Percentiles rank a stretch among this genome's conserved stretches.
phyloP scores from a whole-genome alignment of 805 yeast genomes.

The Barnettozyma botsteinii region DNA sequence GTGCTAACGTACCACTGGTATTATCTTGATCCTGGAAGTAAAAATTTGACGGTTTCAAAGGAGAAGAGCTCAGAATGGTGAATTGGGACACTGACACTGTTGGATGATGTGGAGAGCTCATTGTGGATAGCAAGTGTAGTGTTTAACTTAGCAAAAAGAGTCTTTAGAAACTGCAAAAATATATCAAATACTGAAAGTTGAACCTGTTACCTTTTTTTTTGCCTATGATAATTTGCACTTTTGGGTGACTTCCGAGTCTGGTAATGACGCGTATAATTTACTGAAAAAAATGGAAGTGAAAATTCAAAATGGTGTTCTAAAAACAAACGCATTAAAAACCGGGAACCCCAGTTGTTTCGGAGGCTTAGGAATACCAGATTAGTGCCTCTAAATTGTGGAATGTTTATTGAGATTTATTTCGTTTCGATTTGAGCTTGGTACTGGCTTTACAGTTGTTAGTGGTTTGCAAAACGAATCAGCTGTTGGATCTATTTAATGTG shows the following conservation, averaged over 20 bases:
- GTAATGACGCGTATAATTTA: constrained; percentile 11
- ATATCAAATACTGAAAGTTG: neutral
- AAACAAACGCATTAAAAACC: too few species aligned
- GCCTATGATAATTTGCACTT: neutral
- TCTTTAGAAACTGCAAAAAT: neutral
- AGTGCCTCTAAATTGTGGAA: too few species aligned
- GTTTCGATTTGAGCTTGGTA: too few species aligned
- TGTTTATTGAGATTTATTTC: too few species aligned
- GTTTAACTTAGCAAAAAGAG: neutral
- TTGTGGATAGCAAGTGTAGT: neutral
- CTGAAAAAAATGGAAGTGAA: neutral
- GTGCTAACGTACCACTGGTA: neutral
- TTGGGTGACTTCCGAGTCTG: constrained; percentile 10
- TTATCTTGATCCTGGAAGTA: constrained; percentile 12
- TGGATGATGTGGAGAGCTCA: constrained; percentile 17
- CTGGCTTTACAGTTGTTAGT: too few species aligned
- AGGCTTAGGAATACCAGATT: too few species aligned
- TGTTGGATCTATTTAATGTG: too few species aligned
- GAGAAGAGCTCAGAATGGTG: constrained; percentile 18
- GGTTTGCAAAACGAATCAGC: too few species aligned
- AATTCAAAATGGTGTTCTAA: too few species aligned
- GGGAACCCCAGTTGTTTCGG: too few species aligned
- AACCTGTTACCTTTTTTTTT: neutral
- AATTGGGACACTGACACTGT: constrained; percentile 14
- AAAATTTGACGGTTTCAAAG: constrained; percentile 15